Evolutionary conservation across 2,329 filamentous ascomycete genomes (phyloP).

Genomic region (Microdochium bolleyi): DNA sequence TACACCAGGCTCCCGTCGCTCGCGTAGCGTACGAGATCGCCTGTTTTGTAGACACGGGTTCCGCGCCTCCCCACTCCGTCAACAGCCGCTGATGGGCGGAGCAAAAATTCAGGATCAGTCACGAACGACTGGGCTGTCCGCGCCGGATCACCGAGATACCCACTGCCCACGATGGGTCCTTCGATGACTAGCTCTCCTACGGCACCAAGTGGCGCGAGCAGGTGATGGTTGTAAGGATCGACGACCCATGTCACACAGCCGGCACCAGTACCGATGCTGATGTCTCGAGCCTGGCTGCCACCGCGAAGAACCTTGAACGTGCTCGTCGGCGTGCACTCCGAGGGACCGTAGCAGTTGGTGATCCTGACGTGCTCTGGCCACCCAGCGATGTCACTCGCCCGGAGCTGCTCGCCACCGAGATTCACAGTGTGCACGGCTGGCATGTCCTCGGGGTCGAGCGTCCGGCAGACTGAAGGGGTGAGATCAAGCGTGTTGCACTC

Average conservation of each 20-base stretch:
- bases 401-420: slow-evolving; percentile 18
- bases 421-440: slow-evolving; percentile 6
- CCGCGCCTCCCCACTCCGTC: not conserved
- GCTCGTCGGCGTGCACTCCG: not conserved
- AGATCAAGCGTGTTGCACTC: slow-evolving; percentile 6
- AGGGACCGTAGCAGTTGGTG: slow-evolving; percentile 1
- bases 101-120: slow-evolving; percentile 6
- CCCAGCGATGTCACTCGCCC: slow-evolving; percentile 3
- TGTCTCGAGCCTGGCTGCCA: slow-evolving; percentile 4
- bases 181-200: slow-evolving; percentile 13
- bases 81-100: slow-evolving; percentile 9
- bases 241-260: slow-evolving; percentile 6
- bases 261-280: slow-evolving; percentile 4
- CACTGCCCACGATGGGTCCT: slow-evolving; percentile 30
- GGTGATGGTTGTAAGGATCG: slow-evolving; percentile 5
- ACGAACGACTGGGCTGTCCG: slow-evolving; percentile 34
- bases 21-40: not conserved
- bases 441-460: slow-evolving; percentile 5
- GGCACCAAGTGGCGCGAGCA: slow-evolving; percentile 8
- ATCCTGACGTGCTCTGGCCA: slow-evolving; percentile 12
- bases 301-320: not conserved
- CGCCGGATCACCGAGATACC: slow-evolving; percentile 32
- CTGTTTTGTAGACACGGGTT: not conserved
- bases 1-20: not conserved
- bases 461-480: slow-evolving; percentile 7